These are phyloP conservation scores for Chlorencoelia australis DNA, from an alignment of 2,329 filamentous ascomycete genomes.

Conservation along the genomic window DNA sequence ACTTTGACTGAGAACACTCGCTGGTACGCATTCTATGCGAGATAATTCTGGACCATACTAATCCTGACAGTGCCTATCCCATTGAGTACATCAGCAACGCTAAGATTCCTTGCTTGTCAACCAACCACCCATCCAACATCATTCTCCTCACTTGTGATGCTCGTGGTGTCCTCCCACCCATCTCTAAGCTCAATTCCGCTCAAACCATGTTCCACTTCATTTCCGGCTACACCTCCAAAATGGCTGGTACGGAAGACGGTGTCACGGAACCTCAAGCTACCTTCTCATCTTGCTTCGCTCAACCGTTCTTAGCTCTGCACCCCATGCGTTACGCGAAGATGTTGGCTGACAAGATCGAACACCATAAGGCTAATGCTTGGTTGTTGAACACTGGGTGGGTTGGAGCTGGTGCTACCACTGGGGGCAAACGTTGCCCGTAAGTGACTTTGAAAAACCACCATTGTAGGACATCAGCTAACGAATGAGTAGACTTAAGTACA, in stretches of 20 bases:
- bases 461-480: constrained; percentile 9
- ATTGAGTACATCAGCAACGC: constrained; percentile 99
- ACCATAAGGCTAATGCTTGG: constrained; percentile 95
- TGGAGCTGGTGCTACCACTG: constrained; percentile 79
- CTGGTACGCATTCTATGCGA: constrained; percentile 34
- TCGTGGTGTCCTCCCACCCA: constrained; percentile 91
- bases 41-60: background rate
- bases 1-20: constrained; percentile 98
- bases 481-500: constrained; percentile 67
- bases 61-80: constrained; percentile 61
- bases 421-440: constrained; percentile 83
- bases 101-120: constrained; percentile 90
- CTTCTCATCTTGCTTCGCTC: constrained; percentile 98
- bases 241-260: constrained; percentile 97
- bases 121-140: constrained; percentile 90
- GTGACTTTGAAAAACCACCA: constrained; percentile 5
- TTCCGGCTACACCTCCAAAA: constrained; percentile 98
- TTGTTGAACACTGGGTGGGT: constrained; percentile 98
- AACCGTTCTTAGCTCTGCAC: constrained; percentile 97
- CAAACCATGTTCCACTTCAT: constrained; percentile 99
- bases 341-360: constrained; percentile 94
- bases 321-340: constrained; percentile 99
- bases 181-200: constrained; percentile 87
- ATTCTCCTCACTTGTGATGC: constrained; percentile 97
- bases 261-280: constrained; percentile 95